Evolutionary conservation across 2,329 filamentous ascomycete species (phyloP), one percentile per base, ranked within the genome.

Genomic region (Diaporthe ampelina): DNA sequence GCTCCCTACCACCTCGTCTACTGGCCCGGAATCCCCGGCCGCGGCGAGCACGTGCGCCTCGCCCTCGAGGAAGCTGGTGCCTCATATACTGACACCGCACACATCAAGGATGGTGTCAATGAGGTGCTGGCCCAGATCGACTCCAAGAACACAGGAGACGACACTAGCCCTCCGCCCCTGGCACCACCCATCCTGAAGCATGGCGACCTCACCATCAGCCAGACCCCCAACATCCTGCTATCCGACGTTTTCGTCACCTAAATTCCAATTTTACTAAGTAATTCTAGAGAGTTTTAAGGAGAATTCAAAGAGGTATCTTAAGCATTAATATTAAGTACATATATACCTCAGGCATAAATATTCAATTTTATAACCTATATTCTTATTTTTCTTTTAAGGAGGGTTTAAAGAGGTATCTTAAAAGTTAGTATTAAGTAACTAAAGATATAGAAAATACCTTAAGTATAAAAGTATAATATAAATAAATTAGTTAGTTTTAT

Each of bases 1-100:
- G 81, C 83, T 71, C 84, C 86, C 0, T 94, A 93, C 80, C 86
- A 92, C 77, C 88, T 94, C 73, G 86, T 94, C 80, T 95, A 95
- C 87, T 94, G 92, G 89, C 92, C 92, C 24, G 83, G 82, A 24
- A 84, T 94, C 35, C 94, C 94, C 45, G 94, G 94, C 54, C 92
- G 94, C 65, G 94, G 91, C 76, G 94, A 96, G 81, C 90, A 91
- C 81, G 84, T 95, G 80, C 93, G 94, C 29, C 88, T 96, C 15
- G 88, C 88, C 21, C 90, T 96, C 77, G 94, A 95, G 83, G 93
- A 93, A 70, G 87, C 90, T 26, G 88, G 88, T 24, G 89, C 89
- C 1, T 81, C 88, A 5, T 95, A 94, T 85, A 89, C 82, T 32
- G 93, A 95, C 83, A 85, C 87, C 4, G 87, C 88, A 17, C 77